phyloP scores from a whole-genome alignment of 73 alveolate genomes.

The Symbiodinium natans region DNA sequence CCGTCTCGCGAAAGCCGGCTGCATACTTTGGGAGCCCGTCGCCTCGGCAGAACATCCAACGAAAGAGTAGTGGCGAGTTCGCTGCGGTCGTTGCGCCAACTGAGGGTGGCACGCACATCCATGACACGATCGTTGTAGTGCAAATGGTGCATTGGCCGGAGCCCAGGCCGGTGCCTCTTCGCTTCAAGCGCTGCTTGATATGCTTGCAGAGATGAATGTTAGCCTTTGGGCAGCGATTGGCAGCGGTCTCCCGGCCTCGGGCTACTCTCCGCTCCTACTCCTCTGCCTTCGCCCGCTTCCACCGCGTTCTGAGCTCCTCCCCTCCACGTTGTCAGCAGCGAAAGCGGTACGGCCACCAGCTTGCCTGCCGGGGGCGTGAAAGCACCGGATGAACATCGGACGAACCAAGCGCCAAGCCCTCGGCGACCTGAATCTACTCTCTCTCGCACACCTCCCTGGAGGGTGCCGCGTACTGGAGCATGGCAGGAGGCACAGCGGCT shows the following conservation, averaged over 20 bases:
- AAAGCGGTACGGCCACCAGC: slow-evolving; percentile 48
- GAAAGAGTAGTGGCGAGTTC: neutral
- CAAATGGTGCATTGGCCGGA: slow-evolving; percentile 65
- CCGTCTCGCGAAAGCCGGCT: slow-evolving; percentile 35
- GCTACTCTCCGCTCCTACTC: neutral
- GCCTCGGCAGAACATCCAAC: neutral
- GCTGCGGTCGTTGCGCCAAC: neutral
- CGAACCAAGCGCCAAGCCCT: no score
- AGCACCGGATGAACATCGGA: neutral
- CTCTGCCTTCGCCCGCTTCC: neutral
- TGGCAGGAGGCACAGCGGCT: slow-evolving; percentile 56
- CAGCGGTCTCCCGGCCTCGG: neutral
- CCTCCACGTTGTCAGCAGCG: slow-evolving; percentile 37
- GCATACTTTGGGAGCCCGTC: slow-evolving; percentile 87
- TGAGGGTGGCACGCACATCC: slow-evolving; percentile 22
- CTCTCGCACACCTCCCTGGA: slow-evolving; percentile 64
- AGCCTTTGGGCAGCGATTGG: neutral
- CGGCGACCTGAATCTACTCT: no score
- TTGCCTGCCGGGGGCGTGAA: slow-evolving; percentile 4
- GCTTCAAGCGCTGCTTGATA: neutral
- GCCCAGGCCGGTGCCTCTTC: neutral
- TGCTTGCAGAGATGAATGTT: neutral
- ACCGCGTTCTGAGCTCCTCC: no score
- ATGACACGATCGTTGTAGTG: slow-evolving; percentile 62
- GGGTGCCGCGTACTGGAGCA: slow-evolving; percentile 75